Evolutionary conservation across 257 asterid genomes (phyloP), one percentile per base, ranked within the genome.

Genomic region (Fraxinus pennsylvanica): DNA sequence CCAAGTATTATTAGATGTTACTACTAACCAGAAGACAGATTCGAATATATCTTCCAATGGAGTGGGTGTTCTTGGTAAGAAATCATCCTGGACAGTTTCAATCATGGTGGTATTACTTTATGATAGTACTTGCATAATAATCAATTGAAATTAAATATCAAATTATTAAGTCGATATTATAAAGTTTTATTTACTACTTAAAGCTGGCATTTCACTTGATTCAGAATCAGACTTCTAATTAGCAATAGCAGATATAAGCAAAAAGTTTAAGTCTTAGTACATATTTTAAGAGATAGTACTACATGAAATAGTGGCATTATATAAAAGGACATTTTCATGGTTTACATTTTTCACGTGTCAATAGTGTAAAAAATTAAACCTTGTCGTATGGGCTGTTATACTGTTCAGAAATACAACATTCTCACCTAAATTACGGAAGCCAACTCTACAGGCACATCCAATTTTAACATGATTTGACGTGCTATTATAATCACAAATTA

Each of bases 21-120:
- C 33, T 79, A 84, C 98, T 88, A 73, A 93, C 99, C 99, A 96
- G 86, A 96, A 93, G 73, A 96, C 59, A 22, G 99, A 89, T 81
- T 83, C 91, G 89, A 96, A 96, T 76, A 96, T 91, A 82, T 93
- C 98, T 83, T 93, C 95, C 90, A 96, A 81, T 17, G 99, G 97
- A 61, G 99, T 96, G 45, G 99, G 84, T 32, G 99, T 96, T 84
- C 99, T 85, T 1, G 99, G 97, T 88, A 96, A 86, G 91, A 96
- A 96, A 87, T 96, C 99, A 81, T 95, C 98, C 97, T 94, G 85
- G 59, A 79, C 80, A 79, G 78, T 30, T 68, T 36, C 59, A 82
- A 73, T 45, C 6, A 68, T 32, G 33, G 70, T 65, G 61, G 59
- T 72, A 50, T 81, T 52, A 81, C 79, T 68, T 63, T 10, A 63